These are phyloP conservation scores for Coprinellus aureogranulatus DNA, from an alignment of 768 basidiomycete species.

Conservation along the genomic window DNA sequence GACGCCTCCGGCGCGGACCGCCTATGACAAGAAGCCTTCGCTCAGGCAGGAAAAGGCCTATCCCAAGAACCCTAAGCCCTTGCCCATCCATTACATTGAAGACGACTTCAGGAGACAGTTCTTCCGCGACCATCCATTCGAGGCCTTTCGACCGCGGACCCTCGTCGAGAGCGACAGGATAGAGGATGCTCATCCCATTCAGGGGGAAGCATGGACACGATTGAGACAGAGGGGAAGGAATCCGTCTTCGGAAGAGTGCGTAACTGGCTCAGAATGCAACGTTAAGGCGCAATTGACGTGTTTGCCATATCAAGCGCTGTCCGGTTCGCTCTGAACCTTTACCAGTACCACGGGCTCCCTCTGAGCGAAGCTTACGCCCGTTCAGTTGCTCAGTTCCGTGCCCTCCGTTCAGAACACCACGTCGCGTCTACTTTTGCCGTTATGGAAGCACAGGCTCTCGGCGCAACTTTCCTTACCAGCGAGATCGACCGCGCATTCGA, in stretches of 20 bases:
- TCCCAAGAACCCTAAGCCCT: conserved; percentile 31
- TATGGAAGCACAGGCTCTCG: conserved; percentile 76
- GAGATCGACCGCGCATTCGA: conserved; percentile 61
- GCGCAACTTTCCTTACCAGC: conserved; percentile 58
- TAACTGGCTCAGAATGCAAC: conserved; percentile 8
- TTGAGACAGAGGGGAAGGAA: conserved; percentile 79
- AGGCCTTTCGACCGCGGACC: conserved; percentile 78
- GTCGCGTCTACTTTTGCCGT: conserved; percentile 73
- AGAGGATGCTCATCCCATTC: conserved; percentile 52
- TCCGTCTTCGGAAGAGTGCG: conserved; percentile 90
- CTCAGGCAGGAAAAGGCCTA: conserved; percentile 15
- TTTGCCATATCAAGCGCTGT: conserved; percentile 55
- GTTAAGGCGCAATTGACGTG: neutral
- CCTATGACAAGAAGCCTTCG: conserved; percentile 45
- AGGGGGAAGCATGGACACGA: conserved; percentile 69
- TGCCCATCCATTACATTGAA: conserved; percentile 73
- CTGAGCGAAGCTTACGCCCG: conserved; percentile 78
- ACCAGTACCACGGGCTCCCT: conserved; percentile 58
- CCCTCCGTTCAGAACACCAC: conserved; percentile 82
- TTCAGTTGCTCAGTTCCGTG: conserved; percentile 82
- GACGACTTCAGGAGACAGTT: conserved; percentile 87
- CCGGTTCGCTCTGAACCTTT: conserved; percentile 75
- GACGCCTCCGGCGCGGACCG: conserved; percentile 56
- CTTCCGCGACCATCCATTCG: conserved; percentile 95
- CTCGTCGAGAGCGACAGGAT: conserved; percentile 70